These are phyloP conservation scores for Tolypocladium nubicola DNA, from an alignment of 2,329 filamentous ascomycete genomes.

Conservation along the genomic window DNA sequence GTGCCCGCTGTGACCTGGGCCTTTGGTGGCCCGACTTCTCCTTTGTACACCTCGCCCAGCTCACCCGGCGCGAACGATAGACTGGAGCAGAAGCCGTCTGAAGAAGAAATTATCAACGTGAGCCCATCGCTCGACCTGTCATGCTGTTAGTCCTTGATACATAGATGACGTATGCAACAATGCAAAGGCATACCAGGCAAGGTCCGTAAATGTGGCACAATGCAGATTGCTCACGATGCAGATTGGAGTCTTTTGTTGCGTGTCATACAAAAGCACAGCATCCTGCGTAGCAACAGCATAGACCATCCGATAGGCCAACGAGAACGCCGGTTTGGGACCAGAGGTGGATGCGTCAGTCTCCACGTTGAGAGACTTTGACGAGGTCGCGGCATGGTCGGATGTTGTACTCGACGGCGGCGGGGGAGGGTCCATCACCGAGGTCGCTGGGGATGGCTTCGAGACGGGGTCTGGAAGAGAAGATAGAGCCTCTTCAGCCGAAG, in stretches of 20 bases:
- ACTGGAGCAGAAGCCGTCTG: constrained; percentile 93
- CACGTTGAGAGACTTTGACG: constrained; percentile 35
- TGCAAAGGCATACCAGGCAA: constrained; percentile 64
- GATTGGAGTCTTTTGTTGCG: constrained; percentile 86
- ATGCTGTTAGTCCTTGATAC: constrained; percentile 3
- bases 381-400: constrained; percentile 36
- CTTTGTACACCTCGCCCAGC: constrained; percentile 70
- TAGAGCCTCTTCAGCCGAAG: constrained; percentile 75
- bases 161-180: background rate
- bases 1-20: constrained; percentile 27
- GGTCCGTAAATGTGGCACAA: constrained; percentile 92
- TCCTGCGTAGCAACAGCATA: constrained; percentile 97
- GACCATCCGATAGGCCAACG: constrained; percentile 82
- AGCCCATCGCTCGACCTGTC: constrained; percentile 38
- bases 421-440: constrained; percentile 74
- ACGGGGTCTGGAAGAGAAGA: constrained; percentile 75
- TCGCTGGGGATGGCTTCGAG: constrained; percentile 45
- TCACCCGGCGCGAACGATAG: constrained; percentile 77
- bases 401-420: constrained; percentile 46
- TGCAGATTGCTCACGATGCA: constrained; percentile 95
- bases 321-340: constrained; percentile 63
- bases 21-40: constrained; percentile 47
- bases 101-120: constrained; percentile 83
- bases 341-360: constrained; percentile 40
- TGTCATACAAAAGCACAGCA: constrained; percentile 89